Evolutionary conservation across 139 green algal species (phyloP), one percentile per base, ranked within the genome.

Genomic region (Zygnema circumcarinatum): DNA sequence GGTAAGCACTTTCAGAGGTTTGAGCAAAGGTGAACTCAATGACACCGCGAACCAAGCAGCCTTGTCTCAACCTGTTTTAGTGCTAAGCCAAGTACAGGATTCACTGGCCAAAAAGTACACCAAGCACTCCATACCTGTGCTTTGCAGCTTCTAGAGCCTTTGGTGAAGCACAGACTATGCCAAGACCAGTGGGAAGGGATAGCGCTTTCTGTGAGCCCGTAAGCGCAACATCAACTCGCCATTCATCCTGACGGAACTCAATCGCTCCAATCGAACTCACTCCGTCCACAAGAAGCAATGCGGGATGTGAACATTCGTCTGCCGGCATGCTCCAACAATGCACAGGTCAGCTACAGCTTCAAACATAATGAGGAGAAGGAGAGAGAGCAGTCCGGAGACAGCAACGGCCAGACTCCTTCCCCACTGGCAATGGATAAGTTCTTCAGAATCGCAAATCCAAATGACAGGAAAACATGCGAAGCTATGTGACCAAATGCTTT

Each of bases 151-250:
- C 85, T 3, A 89, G 74, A 81, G 81, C 95, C 92, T 97, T 98
- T n/a, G 93, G 82, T 0, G 90, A 95, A 0, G 93, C 95, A 62
- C 94, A 96, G 33, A 98, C 93, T 42, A 98, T 91, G 2, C 88
- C 95, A 3, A 99, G 92, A 73, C 97, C 97, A 0, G 97, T 99
- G 38, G 97, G 97, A 90, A 99, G 89, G 32, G 94, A 98, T 52
- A 99, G 93, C 39, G 97, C 97, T 92, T 99, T 99, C 92, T 99
- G 97, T 2, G 92, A 96, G 38, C 96, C 96, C 21, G 97, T 99
- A 32, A 99, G 94, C 25, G 96, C 97, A 53, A 98, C 94, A 91
- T 99, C 97, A 32, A 99, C 97, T 22, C 94, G 78, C 96, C 96
- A 99, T 32, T 98, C 91, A 88, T 99, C 97, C 79, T 98, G 94